A percentile compares a stretch with the other conserved stretches of the same genome.
Evolutionary conservation across 352 stramenopile genomes (phyloP).

Genomic region (Pythium inflatum): DNA sequence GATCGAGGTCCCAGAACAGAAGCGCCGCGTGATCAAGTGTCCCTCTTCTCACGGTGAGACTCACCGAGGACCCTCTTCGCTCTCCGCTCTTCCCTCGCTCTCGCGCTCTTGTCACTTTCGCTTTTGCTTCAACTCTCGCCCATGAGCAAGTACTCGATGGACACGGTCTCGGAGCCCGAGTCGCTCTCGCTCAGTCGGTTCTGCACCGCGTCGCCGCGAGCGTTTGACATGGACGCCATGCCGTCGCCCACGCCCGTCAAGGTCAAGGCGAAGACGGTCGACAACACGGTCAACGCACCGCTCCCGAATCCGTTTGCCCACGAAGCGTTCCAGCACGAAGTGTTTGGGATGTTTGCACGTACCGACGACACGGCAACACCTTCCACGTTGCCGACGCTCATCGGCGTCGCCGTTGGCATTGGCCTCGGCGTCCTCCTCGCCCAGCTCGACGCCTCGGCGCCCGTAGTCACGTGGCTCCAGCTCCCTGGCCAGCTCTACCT

Average conservation of each 20-base stretch:
- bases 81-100: neutral
- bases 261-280: no score
- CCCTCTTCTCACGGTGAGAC: no score
- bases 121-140: neutral
- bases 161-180: slow-evolving; percentile 20
- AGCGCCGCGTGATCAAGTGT: no score
- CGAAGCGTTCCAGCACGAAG: slow-evolving; percentile 13
- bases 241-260: neutral
- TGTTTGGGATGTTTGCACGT: slow-evolving; percentile 20
- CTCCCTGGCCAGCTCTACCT: slow-evolving; percentile 47
- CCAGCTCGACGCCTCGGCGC: slow-evolving; percentile 22
- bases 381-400: slow-evolving; percentile 14
- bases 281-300: neutral
- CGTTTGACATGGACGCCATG: neutral
- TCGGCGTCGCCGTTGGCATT: slow-evolving; percentile 29
- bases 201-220: neutral
- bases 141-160: slow-evolving; percentile 14
- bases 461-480: slow-evolving; percentile 36
- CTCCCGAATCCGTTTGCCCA: slow-evolving; percentile 21
- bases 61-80: no score
- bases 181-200: slow-evolving; percentile 22
- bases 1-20: no score
- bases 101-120: neutral
- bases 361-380: slow-evolving; percentile 1
- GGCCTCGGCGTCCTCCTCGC: slow-evolving; percentile 38